phyloP scores from a whole-genome alignment of 176 grass and related monocot species.

The Tuctoria greenei region DNA sequence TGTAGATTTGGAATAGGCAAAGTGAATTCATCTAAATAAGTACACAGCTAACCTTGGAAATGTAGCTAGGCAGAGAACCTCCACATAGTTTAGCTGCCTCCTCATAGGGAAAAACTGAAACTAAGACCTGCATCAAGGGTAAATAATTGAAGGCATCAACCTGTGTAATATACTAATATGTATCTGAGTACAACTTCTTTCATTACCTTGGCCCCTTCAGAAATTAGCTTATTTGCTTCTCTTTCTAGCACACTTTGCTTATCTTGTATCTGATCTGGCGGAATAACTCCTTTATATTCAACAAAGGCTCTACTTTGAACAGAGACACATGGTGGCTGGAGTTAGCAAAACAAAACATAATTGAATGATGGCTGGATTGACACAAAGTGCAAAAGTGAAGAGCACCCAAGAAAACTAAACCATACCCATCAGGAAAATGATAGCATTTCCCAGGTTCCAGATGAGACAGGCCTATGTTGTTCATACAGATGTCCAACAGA shows the following conservation, averaged over 20 bases:
- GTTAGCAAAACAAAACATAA: not conserved
- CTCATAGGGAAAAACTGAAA: constrained; percentile 72
- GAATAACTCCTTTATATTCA: constrained; percentile 78
- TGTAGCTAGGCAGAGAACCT: constrained; percentile 78
- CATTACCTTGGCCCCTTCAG: constrained; percentile 58
- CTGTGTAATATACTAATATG: not conserved
- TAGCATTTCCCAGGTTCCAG: constrained; percentile 73
- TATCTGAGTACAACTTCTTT: not conserved
- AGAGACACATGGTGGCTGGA: not conserved
- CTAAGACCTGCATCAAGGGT: constrained; percentile 52
- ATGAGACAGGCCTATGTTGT: constrained; percentile 53
- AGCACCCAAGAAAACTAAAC: not conserved
- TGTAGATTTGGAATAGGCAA: constrained; percentile 2
- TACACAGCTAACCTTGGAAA: constrained; percentile 56
- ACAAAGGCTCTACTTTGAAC: constrained; percentile 52
- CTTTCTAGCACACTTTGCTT: constrained; percentile 66
- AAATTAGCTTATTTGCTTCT: constrained; percentile 73
- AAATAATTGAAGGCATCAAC: constrained; percentile 13
- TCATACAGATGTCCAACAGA: constrained; percentile 80
- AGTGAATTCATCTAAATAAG: not conserved
- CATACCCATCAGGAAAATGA: constrained; percentile 90
- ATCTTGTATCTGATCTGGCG: constrained; percentile 50
- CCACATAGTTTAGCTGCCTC: constrained; percentile 72
- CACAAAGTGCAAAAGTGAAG: not conserved
- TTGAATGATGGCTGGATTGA: not conserved